Evolutionary conservation across 1,139 yeast genomes (phyloP), one percentile per base, ranked within the genome.

Genomic region (Saccharomyces pastorianus): DNA sequence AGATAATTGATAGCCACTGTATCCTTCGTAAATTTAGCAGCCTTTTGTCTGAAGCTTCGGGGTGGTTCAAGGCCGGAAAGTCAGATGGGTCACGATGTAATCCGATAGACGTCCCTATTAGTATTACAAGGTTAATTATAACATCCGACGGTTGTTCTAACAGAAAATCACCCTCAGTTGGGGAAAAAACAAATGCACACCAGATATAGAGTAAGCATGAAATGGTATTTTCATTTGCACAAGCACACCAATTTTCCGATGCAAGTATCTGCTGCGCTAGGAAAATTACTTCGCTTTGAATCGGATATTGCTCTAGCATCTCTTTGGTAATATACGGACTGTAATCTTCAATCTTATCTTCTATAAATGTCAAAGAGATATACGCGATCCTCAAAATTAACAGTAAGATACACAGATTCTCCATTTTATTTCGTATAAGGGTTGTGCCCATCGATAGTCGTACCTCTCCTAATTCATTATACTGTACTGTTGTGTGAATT

Each of bases 151-250:
- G 70, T 42, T 64, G 65, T 17, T 61, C 68, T 13, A 62, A 55
- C 50, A 67, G 64, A 34, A 64, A 62, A 54, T 68, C 71, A 38
- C 68, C 68, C 51, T 65, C 66, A 49, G 67, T 70, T 0, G 72
- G 71, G 1, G 71, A 61, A 52, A 65, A 63, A 13, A 64, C 66
- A 46, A 60, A 63, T 41, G 60, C 64, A 14, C 68, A 56, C 72
- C 72, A 68, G 27, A 68, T 55, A 47, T 63, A 64, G 51, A 68
- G 52, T 23, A 66, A 53, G 48, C 68, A 67, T 7, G 65, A 57
- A 9, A 65, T 51, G 17, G 59, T 62, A 48, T 64, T 66, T 52
- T 68, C 71, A 49, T 66, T 67, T 1, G 69, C 65, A 50, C 68
- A 64, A 27, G 64, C 62, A 49, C 61, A 60, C 53, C 66, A 58